A percentile compares a stretch with the other conserved stretches of the same genome.
Evolutionary conservation across 1,284 basidiomycete genomes (phyloP).

Genomic region (Ganoderma sp.): DNA sequence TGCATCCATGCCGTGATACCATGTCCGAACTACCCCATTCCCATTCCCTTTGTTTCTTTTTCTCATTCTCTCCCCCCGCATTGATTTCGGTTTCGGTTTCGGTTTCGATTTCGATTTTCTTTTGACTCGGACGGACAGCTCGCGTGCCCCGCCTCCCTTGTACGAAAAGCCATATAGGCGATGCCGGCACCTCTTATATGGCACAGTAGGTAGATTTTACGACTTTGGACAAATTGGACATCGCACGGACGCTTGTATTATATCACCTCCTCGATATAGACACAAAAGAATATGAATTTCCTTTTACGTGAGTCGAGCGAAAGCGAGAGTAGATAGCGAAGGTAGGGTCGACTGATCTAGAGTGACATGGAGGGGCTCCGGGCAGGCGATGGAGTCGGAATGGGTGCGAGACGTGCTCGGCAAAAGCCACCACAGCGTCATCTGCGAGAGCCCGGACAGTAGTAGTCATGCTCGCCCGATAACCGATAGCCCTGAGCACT

Average conservation of each 20-base stretch:
- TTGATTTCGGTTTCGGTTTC: not conserved
- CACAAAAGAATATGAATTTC: not conserved
- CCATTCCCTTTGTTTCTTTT: not conserved
- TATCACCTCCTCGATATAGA: not conserved
- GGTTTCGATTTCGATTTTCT: not conserved
- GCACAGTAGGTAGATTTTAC: not conserved
- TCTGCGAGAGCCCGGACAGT: no score
- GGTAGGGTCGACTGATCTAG: no score
- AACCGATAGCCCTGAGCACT: no score
- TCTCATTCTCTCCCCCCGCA: no score
- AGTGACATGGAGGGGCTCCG: no score
- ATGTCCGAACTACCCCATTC: not conserved
- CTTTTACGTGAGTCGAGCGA: not conserved
- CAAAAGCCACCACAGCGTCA: no score
- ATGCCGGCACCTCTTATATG: conserved; percentile 8
- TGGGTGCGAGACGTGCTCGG: no score
- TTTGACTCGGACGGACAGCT: not conserved
- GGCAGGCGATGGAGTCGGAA: no score
- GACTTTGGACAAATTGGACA: not conserved
- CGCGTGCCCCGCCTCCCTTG: not conserved
- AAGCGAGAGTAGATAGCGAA: no score
- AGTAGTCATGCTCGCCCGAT: no score
- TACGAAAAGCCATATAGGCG: not conserved
- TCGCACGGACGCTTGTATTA: not conserved
- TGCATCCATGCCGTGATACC: not conserved